Evolutionary conservation across 192 early-diverging fungal genomes (phyloP), one percentile per base, ranked within the genome.

Genomic region (Coemansia sp.): DNA sequence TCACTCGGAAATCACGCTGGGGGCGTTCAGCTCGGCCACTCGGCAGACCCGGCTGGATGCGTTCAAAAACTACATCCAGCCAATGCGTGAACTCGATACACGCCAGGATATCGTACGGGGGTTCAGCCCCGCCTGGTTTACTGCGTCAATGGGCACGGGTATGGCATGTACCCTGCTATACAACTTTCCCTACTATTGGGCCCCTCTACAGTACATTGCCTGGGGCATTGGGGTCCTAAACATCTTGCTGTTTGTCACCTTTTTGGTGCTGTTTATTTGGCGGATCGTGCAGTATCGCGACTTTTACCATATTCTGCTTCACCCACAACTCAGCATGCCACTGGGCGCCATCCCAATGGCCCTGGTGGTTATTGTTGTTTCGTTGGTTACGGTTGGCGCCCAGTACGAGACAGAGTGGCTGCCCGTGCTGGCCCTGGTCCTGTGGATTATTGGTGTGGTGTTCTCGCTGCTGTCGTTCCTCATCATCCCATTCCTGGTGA

Each of bases 121-220:
- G 23, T 81, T 81, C 30, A 79, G 64, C 14, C 79, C 79, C 3
- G 72, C 77, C n/a, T 81, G 77, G 77, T 81, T 77, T 48, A 68
- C 55, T 1, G 49, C 59, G 5, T 64, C 58, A 3, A 78, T 79
- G 77, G 75, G 79, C 26, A 81, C 79, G 11, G 79, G 79, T 10
- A 63, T 66, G 27, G 37, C 57, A 0, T 56, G 54, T 3, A 26
- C 56, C 2, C 34, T 77, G 20, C 30, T 79, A 0, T 30, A 64
- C 36, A 47, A 17, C 22, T 70, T 75, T 17, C 79, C 79, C 25
- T 75, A 75, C 35, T 35, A 54, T 26, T 64, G 60, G 31, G 13
- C 29, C 1, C 72, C 61, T 4, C 60, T 73, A 7, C 44, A 45
- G 18, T 66, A 57, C 29, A 75, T 79, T 23, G 37, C 71, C 22